Evolutionary conservation across 768 basidiomycete genomes (phyloP), one percentile per base, ranked within the genome.

Genomic region (Thelephora ganbajun): DNA sequence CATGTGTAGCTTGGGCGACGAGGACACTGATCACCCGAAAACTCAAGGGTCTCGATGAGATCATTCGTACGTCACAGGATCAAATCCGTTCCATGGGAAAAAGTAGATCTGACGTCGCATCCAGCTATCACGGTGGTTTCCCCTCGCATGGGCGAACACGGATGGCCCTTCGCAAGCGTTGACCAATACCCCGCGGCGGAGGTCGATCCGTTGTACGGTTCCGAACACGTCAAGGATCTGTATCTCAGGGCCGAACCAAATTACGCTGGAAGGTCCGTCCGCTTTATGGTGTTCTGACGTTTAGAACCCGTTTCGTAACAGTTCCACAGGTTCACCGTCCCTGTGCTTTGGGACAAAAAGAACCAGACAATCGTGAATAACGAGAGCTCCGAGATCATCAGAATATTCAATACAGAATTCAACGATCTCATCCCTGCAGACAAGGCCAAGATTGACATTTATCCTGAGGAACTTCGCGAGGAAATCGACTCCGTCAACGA

Each of bases 331-430:
- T 30, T 30, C 26, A 4, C 26, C 26, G 26, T 30, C 26, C 26
- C 26, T 9, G 26, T 30, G 26, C 70, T 99, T 5, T 99, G 90
- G 88, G 96, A 98, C 66, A 93, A 80, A 69, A 87, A 93, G 62
- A 67, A 60, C 37, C 66, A 81, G 41, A 84, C 83, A 35, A 84
- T 97, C 54, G 96, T 99, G 49, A 97, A 91, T 69, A 98, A 97
- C 61, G 94, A 99, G 60, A 83, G 80, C 53, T 80, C 85, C 2
- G 94, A 98, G 66, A 92, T 98, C 59, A 90, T 98, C 58, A 81
- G 94, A 48, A 85, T 94, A 6, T 76, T 98, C 67, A 97, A 99
- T 65, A 71, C 73, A 6, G 81, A 74, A 1, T 93, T 94, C 68
- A 80, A 96, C 60, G 68, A 80, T 18, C 55, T 83, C 16, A 49